A percentile compares a stretch with the other conserved stretches of the same genome.
Conservation (phyloP, 495 filamentous ascomycete species). For the Hapsidospora chrysogenum region DNA sequence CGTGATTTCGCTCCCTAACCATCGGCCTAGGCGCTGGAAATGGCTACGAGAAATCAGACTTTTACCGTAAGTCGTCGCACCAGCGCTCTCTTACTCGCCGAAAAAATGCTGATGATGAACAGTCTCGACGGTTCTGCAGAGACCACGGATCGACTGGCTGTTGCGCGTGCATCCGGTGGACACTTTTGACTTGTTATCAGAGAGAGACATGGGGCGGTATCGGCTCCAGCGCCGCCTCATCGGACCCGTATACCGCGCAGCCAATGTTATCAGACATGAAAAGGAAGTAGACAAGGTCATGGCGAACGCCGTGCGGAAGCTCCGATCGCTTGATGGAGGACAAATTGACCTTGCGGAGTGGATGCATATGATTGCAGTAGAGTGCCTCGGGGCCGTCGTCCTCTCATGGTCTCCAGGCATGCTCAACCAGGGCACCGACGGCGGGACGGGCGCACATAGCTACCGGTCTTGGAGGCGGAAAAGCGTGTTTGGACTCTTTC, state of each 20-base stretch:
- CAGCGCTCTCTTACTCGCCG: background rate
- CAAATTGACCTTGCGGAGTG: slow-evolving; percentile 21
- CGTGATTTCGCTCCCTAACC: background rate
- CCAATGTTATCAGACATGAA: slow-evolving; percentile 20
- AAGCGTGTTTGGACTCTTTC: slow-evolving; percentile 20
- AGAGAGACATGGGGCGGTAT: slow-evolving; percentile 20
- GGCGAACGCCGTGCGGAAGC: slow-evolving; percentile 6
- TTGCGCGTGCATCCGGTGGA: slow-evolving; percentile 11
- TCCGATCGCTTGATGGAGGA: slow-evolving; percentile 10
- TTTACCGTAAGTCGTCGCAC: slow-evolving; percentile 16
- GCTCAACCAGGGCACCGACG: slow-evolving; percentile 14
- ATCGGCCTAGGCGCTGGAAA: slow-evolving; percentile 8
- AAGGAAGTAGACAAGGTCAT: slow-evolving; percentile 16
- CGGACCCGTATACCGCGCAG: slow-evolving; percentile 15
- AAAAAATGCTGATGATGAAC: background rate
- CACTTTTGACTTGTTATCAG: slow-evolving; percentile 19
- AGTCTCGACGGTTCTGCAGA: slow-evolving; percentile 15
- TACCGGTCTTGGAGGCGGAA: slow-evolving; percentile 19
- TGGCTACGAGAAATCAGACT: slow-evolving; percentile 18
- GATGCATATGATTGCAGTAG: slow-evolving; percentile 25
- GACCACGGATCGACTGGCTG: slow-evolving; percentile 8
- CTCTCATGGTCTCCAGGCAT: slow-evolving; percentile 23
- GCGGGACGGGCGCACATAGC: slow-evolving; percentile 16
- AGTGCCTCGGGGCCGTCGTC: slow-evolving; percentile 21
- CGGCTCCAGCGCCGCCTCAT: slow-evolving; percentile 21